Conservation (phyloP, 495 filamentous ascomycete species). For the Penicillium lagena region DNA sequence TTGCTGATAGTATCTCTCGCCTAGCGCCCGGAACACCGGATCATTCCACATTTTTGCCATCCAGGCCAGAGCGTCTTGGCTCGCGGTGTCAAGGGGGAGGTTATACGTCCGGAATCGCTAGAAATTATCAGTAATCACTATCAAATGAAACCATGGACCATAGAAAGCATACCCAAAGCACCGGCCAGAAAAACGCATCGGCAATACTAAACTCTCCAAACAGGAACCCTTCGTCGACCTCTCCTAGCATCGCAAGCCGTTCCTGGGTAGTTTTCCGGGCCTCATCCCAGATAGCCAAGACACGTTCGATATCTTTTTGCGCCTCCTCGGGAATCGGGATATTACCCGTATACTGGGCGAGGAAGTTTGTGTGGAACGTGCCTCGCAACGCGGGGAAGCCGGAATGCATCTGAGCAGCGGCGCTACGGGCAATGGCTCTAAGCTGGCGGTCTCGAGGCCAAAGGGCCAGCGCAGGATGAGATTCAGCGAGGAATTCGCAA, state of each 20-base stretch:
- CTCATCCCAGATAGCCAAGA: slow-evolving; percentile 17
- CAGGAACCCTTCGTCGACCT: slow-evolving; percentile 19
- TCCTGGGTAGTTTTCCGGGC: slow-evolving; percentile 13
- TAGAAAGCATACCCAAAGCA: slow-evolving; percentile 30
- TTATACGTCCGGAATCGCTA: slow-evolving; percentile 41
- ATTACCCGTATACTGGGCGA: slow-evolving; percentile 27
- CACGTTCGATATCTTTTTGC: slow-evolving; percentile 16
- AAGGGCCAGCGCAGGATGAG: slow-evolving; percentile 30
- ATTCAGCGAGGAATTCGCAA: slow-evolving; percentile 46
- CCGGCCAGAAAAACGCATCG: slow-evolving; percentile 28
- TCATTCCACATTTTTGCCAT: slow-evolving; percentile 45
- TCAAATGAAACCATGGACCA: neutral
- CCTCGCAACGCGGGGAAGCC: slow-evolving; percentile 40
- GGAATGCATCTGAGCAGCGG: slow-evolving; percentile 50
- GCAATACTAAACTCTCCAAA: slow-evolving; percentile 31
- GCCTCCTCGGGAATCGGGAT: slow-evolving; percentile 21
- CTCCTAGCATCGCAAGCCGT: slow-evolving; percentile 14
- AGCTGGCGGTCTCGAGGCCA: slow-evolving; percentile 40
- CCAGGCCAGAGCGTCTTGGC: slow-evolving; percentile 32
- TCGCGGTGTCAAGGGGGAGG: slow-evolving; percentile 31
- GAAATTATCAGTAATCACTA: neutral
- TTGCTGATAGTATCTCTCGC: slow-evolving; percentile 30
- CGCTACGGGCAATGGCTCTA: slow-evolving; percentile 43
- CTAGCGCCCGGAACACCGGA: slow-evolving; percentile 24
- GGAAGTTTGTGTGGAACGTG: slow-evolving; percentile 38